Percentiles rank a stretch among this genome's conserved stretches.
phyloP scores from a whole-genome alignment of 1,284 basidiomycete genomes.

The Trametes sp. region DNA sequence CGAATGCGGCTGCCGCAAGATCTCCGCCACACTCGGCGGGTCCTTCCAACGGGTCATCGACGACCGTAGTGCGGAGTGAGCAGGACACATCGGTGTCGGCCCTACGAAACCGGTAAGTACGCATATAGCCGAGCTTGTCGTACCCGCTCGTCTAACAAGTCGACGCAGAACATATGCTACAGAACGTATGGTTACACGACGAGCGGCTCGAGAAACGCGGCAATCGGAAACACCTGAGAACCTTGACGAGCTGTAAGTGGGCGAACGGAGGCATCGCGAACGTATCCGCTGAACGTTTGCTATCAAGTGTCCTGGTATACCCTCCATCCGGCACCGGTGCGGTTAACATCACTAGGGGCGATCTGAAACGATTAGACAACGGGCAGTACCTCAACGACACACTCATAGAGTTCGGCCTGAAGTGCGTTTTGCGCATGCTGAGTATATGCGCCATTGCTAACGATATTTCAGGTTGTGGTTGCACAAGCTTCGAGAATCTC shows the following conservation, averaged over 20 bases:
- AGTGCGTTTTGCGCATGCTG: constrained; percentile 56
- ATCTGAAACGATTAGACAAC: constrained; percentile 74
- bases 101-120: constrained; percentile 18
- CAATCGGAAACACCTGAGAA: constrained; percentile 46
- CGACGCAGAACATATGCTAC: constrained; percentile 14
- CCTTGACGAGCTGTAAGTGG: constrained; percentile 70
- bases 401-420: constrained; percentile 93
- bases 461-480: constrained; percentile 68
- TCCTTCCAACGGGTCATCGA: constrained; percentile 9
- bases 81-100: constrained; percentile 5
- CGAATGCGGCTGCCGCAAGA: neutral
- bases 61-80: neutral
- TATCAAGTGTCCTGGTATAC: constrained; percentile 74
- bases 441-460: neutral
- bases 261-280: constrained; percentile 8
- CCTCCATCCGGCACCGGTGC: constrained; percentile 75
- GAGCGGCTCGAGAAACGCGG: constrained; percentile 22
- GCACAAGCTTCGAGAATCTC: constrained; percentile 55
- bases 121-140: neutral
- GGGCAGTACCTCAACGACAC: constrained; percentile 95
- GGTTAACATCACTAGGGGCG: constrained; percentile 82
- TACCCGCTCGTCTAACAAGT: neutral
- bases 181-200: constrained; percentile 28
- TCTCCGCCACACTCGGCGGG: constrained; percentile 12
- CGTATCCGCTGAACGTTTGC: constrained; percentile 1